Evolutionary conservation across 331 rosid species (phyloP).

Genomic region (Telfairia occidentalis): DNA sequence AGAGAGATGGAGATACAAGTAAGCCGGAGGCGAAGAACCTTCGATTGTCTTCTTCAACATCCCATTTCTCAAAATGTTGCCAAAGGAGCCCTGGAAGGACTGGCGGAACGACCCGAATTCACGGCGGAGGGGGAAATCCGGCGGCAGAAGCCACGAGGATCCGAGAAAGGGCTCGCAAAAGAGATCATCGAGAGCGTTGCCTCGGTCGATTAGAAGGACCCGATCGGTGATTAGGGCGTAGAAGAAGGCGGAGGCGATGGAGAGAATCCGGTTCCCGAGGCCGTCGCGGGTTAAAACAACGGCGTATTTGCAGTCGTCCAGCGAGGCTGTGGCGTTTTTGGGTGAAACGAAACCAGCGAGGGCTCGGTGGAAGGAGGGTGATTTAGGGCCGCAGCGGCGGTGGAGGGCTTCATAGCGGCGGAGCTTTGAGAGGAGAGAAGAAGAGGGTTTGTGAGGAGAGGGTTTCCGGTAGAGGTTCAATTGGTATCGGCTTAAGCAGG

Average conservation of each 20-base stretch:
- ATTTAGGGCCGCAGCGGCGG: slow-evolving; percentile 43
- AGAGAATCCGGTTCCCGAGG: slow-evolving; percentile 52
- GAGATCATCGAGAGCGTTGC: slow-evolving; percentile 33
- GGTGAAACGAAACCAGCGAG: not conserved
- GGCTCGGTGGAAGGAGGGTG: slow-evolving; percentile 19
- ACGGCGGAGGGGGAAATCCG: slow-evolving; percentile 33
- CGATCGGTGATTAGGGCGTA: slow-evolving; percentile 43
- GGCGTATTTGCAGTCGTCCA: slow-evolving; percentile 35
- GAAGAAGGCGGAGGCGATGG: slow-evolving; percentile 44
- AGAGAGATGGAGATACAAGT: slow-evolving; percentile 54
- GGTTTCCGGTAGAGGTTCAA: slow-evolving; percentile 27
- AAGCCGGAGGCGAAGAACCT: slow-evolving; percentile 18
- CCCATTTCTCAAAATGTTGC: slow-evolving; percentile 19
- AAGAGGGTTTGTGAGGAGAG: slow-evolving; percentile 40
- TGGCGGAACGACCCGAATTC: slow-evolving; percentile 11
- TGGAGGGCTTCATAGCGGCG: slow-evolving; percentile 44
- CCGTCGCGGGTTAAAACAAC: slow-evolving; percentile 47
- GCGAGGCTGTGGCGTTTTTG: not conserved
- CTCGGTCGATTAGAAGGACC: slow-evolving; percentile 43
- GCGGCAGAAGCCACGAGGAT: slow-evolving; percentile 48
- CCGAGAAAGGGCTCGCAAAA: slow-evolving; percentile 60
- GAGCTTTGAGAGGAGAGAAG: slow-evolving; percentile 37
- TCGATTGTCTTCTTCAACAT: slow-evolving; percentile 17
- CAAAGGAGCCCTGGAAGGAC: not conserved
- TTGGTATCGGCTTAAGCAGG: slow-evolving; percentile 47